Base-by-base conservation (phyloP, 768 basidiomycete species). In the Omphalotus guepiniiformis region DNA sequence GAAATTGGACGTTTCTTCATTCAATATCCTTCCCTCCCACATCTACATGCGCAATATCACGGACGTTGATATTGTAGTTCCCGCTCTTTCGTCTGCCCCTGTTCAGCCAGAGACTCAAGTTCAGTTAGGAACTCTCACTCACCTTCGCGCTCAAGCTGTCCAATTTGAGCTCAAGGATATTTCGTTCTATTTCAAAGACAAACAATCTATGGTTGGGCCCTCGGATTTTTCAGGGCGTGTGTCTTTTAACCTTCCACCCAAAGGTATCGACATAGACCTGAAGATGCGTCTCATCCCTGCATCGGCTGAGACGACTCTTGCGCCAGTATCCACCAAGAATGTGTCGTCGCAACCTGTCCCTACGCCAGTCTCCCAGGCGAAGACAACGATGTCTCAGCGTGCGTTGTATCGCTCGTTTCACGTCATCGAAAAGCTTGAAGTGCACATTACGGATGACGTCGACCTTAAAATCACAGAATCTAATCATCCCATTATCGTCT, bases 161-260 rank as follows among this genome's bases (percentile, higher is more conserved):
- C 83, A 84, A 53, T 72, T 88, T 25, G 57, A 66, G 7, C 73
- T 88, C 37, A 65, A 72, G 49, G 79, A 88, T 26, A 75, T 88
- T 0, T 86, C 85, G 1, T 88, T 88, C 69, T 88, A 76, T 63
- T 88, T 84, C 63, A 74, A 73, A 29, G 85, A 88, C 63, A 80
- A 83, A 55, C 65, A 62, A 2, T 67, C 78, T 3, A 53, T 69
- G 2, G 48, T 85, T 35, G 73, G 77, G 0, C 82, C 82, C 0
- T 64, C 63, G 41, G 76, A 82, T 42, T 79, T 78, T 60, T 80
- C 74, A 1, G 86, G 86, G 0, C 68, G 86, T 27, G 65, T 86
- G 38, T 76, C 72, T 30, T 72, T 88, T 47, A 73, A 65, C 9
- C 72, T 88, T 6, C 85, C 86, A 0, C 72, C 75, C 2, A 76